Conservation (phyloP, 768 basidiomycete species). For the Exsudoporus frostii region DNA sequence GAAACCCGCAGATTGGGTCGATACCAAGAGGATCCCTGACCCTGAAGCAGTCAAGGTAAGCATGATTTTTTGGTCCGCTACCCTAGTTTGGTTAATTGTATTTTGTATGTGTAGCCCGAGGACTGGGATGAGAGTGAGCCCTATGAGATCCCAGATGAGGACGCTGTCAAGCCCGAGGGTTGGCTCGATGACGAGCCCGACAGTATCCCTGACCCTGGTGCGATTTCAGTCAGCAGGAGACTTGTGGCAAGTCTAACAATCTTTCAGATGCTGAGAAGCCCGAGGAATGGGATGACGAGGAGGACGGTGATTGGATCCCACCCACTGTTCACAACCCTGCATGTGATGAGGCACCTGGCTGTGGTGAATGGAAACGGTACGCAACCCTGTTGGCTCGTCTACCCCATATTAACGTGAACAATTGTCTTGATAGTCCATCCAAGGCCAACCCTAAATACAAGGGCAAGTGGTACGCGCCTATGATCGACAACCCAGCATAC, state of each 20-base stretch:
- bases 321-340: conserved; percentile 88
- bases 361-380: conserved; percentile 90
- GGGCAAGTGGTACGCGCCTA: conserved; percentile 95
- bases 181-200: conserved; percentile 91
- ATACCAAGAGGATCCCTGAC: conserved; percentile 81
- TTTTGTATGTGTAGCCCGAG: conserved; percentile 53
- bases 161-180: conserved; percentile 87
- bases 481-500: conserved; percentile 97
- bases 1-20: conserved; percentile 94
- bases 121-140: conserved; percentile 99
- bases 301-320: conserved; percentile 97
- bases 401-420: background rate
- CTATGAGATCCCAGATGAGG: conserved; percentile 83
- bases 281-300: conserved; percentile 99
- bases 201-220: conserved; percentile 83
- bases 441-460: conserved; percentile 94
- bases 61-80: background rate
- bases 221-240: conserved; percentile 14
- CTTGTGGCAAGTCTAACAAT: background rate
- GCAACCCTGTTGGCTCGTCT: background rate
- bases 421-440: conserved; percentile 50
- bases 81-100: background rate
- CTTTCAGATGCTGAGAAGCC: conserved; percentile 80
- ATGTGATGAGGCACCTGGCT: conserved; percentile 87
- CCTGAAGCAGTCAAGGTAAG: conserved; percentile 75